Conservation (phyloP, 179 eudicot species). For the Silene vulgaris region DNA sequence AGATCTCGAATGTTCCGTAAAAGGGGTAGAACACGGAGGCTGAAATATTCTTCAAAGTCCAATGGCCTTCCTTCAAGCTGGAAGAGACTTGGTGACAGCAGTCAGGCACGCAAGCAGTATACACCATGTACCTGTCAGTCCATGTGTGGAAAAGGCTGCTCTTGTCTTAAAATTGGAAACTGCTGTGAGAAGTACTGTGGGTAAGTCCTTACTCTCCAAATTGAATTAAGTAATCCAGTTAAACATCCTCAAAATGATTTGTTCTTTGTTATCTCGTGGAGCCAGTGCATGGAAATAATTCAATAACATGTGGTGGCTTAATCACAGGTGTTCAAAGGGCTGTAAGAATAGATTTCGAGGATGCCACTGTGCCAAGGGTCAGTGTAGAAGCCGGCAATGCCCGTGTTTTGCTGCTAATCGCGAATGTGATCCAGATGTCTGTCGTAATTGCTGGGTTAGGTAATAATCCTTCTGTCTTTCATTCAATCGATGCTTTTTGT, state of each 20-base stretch:
- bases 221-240: constrained; percentile 4
- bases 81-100: constrained; percentile 73
- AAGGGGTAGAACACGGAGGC: constrained; percentile 71
- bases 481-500: not conserved
- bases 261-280: not conserved
- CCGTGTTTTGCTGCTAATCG: constrained; percentile 97
- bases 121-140: constrained; percentile 72
- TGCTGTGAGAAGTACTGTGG: constrained; percentile 98
- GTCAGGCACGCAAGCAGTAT: constrained; percentile 59
- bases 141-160: constrained; percentile 83
- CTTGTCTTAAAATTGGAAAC: constrained; percentile 65
- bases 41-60: constrained; percentile 77
- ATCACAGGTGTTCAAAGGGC: constrained; percentile 77
- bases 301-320: constrained; percentile 7
- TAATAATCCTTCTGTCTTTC: constrained; percentile 26
- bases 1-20: constrained; percentile 65
- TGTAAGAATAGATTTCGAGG: constrained; percentile 93
- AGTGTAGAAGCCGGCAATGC: constrained; percentile 96
- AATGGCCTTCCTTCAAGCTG: constrained; percentile 76
- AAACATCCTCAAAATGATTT: not conserved
- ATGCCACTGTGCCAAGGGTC: constrained; percentile 99
- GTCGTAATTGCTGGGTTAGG: constrained; percentile 99
- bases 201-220: constrained; percentile 37
- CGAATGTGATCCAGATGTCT: constrained; percentile 99
- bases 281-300: not conserved